Base-by-base conservation (phyloP, 148 eudicot species). In the Suaeda aralocaspica region DNA sequence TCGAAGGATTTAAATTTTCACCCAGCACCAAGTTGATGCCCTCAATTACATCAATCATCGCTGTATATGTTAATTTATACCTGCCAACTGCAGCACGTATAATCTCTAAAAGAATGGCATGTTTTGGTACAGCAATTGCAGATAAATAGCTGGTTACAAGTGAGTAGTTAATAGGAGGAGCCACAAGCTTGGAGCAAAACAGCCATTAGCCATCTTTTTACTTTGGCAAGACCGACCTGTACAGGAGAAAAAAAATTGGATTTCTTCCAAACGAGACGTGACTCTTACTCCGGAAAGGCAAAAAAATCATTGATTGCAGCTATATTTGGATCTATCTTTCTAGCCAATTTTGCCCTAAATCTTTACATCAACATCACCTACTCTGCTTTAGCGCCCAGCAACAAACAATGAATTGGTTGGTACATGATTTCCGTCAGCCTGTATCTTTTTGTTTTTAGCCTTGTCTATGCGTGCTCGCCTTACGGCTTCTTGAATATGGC, bases 401-500 rank as follows among this genome's bases (percentile, higher is more conserved):
- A 82, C 71, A 59, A 82, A 83, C 61, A 82, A 74, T 2, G 93
- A 79, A 60, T 76, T 83, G 71, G 82, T 79, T 28, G 89, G 64
- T 64, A 67, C 66, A 59, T 79, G 84, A 51, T 70, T 79, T 33
- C 82, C 84, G 51, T 87, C 89, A 21, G 31, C 88, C 64, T 82
- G 87, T 82, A 72, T 64, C 84, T 86, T 94, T 62, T 82, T 85
- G 57, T 75, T 24, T 75, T 79, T 86, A 33, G 84, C 87, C 80
- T 89, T 89, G 77, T 91, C 96, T 4, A 85, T 77, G 56, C 96
- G 88, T 48, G 91, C 88, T 69, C 93, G 88, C 67, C 99, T 80
- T 59, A 78, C 91, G 25, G 99, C 97, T 67, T 91, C 96, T 77
- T 89, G 97, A 77, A 94, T 82, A 9, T 87, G 92, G 69, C 90